These are phyloP conservation scores for Boletales sp. DNA, from an alignment of 768 basidiomycete genomes.

Conservation along the genomic window DNA sequence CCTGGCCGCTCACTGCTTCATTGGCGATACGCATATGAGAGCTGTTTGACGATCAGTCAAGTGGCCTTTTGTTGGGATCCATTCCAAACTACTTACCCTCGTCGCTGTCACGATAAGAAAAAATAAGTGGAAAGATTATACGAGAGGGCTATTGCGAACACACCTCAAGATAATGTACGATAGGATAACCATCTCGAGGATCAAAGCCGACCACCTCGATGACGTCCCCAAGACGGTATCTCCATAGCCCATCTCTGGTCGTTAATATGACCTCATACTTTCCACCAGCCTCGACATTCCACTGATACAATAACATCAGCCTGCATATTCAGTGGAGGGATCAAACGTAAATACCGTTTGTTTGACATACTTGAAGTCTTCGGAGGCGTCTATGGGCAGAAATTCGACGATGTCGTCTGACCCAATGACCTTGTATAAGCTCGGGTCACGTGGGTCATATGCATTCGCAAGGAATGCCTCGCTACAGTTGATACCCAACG, in stretches of 20 bases:
- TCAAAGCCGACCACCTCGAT: slow-evolving; percentile 21
- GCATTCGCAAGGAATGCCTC: slow-evolving; percentile 20
- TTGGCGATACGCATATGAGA: slow-evolving; percentile 17
- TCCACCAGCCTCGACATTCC: slow-evolving; percentile 15
- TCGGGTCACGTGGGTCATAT: slow-evolving; percentile 22
- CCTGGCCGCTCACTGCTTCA: slow-evolving; percentile 21
- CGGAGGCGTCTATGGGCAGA: slow-evolving; percentile 13
- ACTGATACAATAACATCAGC: slow-evolving; percentile 8
- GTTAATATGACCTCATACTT: slow-evolving; percentile 22
- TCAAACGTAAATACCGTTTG: slow-evolving; percentile 12
- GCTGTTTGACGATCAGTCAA: not conserved
- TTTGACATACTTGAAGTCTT: slow-evolving; percentile 17
- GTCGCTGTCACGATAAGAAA: slow-evolving; percentile 7
- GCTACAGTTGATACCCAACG: slow-evolving; percentile 21
- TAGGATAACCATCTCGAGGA: slow-evolving; percentile 16
- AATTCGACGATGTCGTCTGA: slow-evolving; percentile 26
- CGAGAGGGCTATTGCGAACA: not conserved
- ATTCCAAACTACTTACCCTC: slow-evolving; percentile 11
- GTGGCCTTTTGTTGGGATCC: not conserved
- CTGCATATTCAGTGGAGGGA: not conserved
- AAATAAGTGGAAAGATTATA: not conserved
- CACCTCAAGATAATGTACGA: slow-evolving; percentile 24
- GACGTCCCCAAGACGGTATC: slow-evolving; percentile 21
- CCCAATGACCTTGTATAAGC: slow-evolving; percentile 21
- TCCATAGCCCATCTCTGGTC: slow-evolving; percentile 25